Conservation (phyloP, 805 yeast species). For the Nakazawaea wickerhamii region DNA sequence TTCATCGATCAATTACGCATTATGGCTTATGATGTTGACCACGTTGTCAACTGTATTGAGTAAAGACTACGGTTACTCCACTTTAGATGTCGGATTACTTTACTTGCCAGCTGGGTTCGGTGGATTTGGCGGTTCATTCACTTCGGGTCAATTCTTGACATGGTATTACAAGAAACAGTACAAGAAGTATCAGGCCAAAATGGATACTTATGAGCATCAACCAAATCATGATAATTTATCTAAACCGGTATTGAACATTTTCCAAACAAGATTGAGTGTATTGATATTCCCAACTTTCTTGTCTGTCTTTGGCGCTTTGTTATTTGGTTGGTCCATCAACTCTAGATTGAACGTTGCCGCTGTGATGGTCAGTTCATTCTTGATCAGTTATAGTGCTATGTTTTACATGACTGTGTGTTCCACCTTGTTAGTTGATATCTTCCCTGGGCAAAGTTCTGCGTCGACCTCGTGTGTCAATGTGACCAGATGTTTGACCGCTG, state of each 20-base stretch:
- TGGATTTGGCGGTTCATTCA: slow-evolving; percentile 51
- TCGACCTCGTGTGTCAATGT: slow-evolving; percentile 71
- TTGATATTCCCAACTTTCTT: slow-evolving; percentile 35
- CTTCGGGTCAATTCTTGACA: slow-evolving; percentile 49
- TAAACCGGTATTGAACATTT: slow-evolving; percentile 44
- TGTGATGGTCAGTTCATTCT: slow-evolving; percentile 51
- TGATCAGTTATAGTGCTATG: slow-evolving; percentile 55
- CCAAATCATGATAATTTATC: slow-evolving; percentile 16
- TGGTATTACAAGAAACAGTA: slow-evolving; percentile 34
- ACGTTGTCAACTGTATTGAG: slow-evolving; percentile 49
- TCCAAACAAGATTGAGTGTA: slow-evolving; percentile 48
- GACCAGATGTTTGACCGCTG: slow-evolving; percentile 67
- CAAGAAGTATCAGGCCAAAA: slow-evolving; percentile 1
- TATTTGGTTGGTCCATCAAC: slow-evolving; percentile 73
- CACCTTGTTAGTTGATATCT: slow-evolving; percentile 71
- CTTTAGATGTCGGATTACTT: slow-evolving; percentile 53
- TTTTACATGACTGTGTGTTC: slow-evolving; percentile 53
- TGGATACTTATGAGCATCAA: slow-evolving; percentile 8
- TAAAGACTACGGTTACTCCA: slow-evolving; percentile 39
- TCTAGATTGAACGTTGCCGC: slow-evolving; percentile 42
- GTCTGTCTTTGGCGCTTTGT: slow-evolving; percentile 34
- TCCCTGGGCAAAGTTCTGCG: slow-evolving; percentile 65
- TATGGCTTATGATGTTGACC: slow-evolving; percentile 60
- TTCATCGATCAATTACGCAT: slow-evolving; percentile 52
- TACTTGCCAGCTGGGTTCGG: slow-evolving; percentile 65